phyloP scores from a whole-genome alignment of 306 rosid species.

The Pyrus communis region DNA sequence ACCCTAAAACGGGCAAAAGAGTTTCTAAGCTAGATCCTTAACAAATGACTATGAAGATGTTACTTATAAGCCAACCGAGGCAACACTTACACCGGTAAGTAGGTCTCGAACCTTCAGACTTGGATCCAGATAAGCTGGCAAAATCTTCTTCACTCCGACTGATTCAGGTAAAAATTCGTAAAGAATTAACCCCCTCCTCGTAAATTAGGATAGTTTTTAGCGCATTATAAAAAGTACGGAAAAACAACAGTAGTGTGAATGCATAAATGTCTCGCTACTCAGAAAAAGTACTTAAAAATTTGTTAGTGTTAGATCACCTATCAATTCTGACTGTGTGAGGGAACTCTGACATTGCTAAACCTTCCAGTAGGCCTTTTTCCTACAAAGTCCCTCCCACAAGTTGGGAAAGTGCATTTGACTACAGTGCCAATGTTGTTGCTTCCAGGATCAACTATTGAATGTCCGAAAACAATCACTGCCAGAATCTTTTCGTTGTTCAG shows the following conservation, averaged over 20 bases:
- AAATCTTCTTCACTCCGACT: conserved; percentile 47
- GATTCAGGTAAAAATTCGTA: conserved; percentile 33
- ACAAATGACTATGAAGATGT: background rate
- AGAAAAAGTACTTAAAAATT: too few species aligned
- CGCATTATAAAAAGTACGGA: too few species aligned
- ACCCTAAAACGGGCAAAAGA: too few species aligned
- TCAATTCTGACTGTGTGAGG: conserved; percentile 30
- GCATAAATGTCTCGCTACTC: too few species aligned
- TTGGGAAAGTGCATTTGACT: conserved; percentile 46
- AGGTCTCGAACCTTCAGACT: conserved; percentile 43
- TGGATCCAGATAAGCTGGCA: conserved; percentile 62
- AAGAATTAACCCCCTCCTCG: too few species aligned
- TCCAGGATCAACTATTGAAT: conserved; percentile 63
- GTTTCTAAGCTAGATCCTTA: too few species aligned
- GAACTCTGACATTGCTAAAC: conserved; percentile 54
- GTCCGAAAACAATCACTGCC: conserved; percentile 59
- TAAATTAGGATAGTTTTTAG: too few species aligned
- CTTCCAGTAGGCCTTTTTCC: conserved; percentile 54
- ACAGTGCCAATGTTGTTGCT: conserved; percentile 53
- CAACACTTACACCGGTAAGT: conserved; percentile 66
- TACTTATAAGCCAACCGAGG: conserved; percentile 62
- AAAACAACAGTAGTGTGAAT: too few species aligned
- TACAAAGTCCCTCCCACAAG: conserved; percentile 57
- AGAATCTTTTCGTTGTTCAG: conserved; percentile 39
- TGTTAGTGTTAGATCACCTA: conserved; percentile 22